Percentiles rank a stretch among this genome's conserved stretches.
Evolutionary conservation across 768 basidiomycete species (phyloP).

Genomic region (Leccinellum rugosiceps): DNA sequence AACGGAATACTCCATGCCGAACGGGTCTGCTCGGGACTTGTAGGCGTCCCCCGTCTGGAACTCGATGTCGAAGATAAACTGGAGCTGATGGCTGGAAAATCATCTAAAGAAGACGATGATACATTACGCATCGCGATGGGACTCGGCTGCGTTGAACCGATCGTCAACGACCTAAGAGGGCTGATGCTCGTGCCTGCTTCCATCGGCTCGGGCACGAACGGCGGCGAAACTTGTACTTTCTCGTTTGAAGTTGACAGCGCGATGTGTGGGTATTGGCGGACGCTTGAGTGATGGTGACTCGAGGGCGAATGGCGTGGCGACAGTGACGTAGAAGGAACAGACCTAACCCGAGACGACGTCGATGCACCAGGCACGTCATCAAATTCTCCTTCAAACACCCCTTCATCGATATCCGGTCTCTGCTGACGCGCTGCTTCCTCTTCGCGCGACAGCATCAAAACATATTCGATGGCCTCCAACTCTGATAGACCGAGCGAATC

Average conservation of each 20-base stretch:
- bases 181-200: conserved; percentile 46
- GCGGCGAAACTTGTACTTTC: conserved; percentile 58
- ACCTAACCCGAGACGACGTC: conserved; percentile 16
- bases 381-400: conserved; percentile 54
- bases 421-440: conserved; percentile 42
- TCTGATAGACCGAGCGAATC: conserved; percentile 70
- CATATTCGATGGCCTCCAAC: conserved; percentile 72
- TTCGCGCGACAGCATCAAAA: conserved; percentile 81
- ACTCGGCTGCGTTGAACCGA: conserved; percentile 4
- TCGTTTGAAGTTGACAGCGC: conserved; percentile 36
- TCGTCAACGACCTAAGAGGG: conserved; percentile 17
- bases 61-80: conserved; percentile 27
- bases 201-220: conserved; percentile 48
- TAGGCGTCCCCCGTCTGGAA: conserved; percentile 15
- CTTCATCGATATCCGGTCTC: conserved; percentile 40
- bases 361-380: conserved; percentile 11
- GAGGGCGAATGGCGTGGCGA: conserved; percentile 18
- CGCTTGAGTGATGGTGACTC: conserved; percentile 15
- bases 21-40: conserved; percentile 10
- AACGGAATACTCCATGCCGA: conserved; percentile 43
- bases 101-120: conserved; percentile 24
- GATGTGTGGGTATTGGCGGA: conserved; percentile 30
- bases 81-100: conserved; percentile 35
- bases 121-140: conserved; percentile 9
- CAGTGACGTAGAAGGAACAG: conserved; percentile 3